These are phyloP conservation scores for Chlorella sp. DNA, from an alignment of 139 green algal genomes.

Conservation along the genomic window DNA sequence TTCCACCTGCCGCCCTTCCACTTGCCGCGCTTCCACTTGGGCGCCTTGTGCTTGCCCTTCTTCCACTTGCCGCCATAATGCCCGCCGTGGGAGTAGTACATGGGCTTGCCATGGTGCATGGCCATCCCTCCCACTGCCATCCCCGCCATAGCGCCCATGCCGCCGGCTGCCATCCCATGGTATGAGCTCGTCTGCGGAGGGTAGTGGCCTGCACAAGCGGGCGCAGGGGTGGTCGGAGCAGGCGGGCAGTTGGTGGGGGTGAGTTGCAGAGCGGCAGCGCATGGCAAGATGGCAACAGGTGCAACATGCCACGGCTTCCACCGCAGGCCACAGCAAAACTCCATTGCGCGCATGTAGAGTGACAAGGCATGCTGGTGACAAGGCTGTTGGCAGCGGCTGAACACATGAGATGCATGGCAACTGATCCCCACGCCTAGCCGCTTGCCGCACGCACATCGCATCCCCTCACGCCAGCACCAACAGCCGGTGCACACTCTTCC, in stretches of 20 bases:
- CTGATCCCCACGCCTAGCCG: no score
- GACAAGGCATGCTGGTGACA: no score
- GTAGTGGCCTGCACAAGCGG: neutral
- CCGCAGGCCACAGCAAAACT: no score
- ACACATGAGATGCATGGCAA: no score
- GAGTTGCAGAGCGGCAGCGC: neutral
- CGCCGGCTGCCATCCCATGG: neutral
- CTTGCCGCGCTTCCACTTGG: neutral
- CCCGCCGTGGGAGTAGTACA: neutral
- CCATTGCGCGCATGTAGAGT: no score
- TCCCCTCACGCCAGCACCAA: no score
- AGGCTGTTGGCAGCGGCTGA: no score
- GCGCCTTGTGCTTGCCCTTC: neutral
- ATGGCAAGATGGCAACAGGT: neutral
- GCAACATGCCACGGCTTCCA: no score
- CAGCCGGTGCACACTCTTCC: no score
- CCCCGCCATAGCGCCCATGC: constrained; percentile 6
- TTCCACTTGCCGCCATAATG: constrained; percentile 11
- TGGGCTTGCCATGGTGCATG: neutral
- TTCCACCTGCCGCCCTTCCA: constrained; percentile 21
- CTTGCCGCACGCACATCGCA: no score
- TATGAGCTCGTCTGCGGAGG: neutral
- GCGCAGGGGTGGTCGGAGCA: neutral
- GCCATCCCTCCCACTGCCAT: neutral
- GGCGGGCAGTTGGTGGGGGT: neutral